Evolutionary conservation across 805 yeast genomes (phyloP).

Genomic region (Osmozyma mogii): DNA sequence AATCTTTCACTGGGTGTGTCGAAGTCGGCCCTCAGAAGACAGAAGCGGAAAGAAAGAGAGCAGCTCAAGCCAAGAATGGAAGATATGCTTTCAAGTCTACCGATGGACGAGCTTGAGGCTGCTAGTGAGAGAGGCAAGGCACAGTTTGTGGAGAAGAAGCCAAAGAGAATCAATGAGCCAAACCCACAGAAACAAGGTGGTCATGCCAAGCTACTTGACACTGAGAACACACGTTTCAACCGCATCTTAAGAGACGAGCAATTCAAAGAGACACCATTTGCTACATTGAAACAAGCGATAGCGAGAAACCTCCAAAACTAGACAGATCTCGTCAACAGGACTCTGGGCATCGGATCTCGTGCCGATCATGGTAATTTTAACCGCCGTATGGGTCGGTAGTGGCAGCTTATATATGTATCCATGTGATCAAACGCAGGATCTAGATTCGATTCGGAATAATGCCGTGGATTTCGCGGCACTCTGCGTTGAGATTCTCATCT

Average conservation of each 20-base stretch:
- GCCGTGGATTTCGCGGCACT: too few relatives aligned
- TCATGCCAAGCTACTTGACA: conserved; percentile 42
- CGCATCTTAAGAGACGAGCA: conserved; percentile 45
- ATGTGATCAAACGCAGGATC: too few relatives aligned
- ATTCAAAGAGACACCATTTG: conserved; percentile 57
- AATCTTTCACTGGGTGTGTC: conserved; percentile 44
- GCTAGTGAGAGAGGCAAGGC: conserved; percentile 8
- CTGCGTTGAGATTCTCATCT: too few relatives aligned
- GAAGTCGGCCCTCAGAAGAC: conserved; percentile 58
- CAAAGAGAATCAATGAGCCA: conserved; percentile 41
- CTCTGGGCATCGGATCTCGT: too few relatives aligned
- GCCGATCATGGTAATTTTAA: too few relatives aligned
- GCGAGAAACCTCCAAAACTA: conserved; percentile 15
- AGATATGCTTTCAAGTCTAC: conserved; percentile 50
- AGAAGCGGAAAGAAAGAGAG: conserved; percentile 52
- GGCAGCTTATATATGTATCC: too few relatives aligned
- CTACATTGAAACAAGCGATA: conserved; percentile 53
- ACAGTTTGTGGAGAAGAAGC: conserved; percentile 12
- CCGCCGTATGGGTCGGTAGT: too few relatives aligned
- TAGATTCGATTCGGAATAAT: too few relatives aligned
- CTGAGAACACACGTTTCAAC: conserved; percentile 54
- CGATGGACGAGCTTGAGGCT: too few relatives aligned
- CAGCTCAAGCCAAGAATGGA: conserved; percentile 60
- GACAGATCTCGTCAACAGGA: not conserved
- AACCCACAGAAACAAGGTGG: conserved; percentile 37